Conservation (phyloP, 75 land plant genomes). For the Pinus taeda region DNA sequence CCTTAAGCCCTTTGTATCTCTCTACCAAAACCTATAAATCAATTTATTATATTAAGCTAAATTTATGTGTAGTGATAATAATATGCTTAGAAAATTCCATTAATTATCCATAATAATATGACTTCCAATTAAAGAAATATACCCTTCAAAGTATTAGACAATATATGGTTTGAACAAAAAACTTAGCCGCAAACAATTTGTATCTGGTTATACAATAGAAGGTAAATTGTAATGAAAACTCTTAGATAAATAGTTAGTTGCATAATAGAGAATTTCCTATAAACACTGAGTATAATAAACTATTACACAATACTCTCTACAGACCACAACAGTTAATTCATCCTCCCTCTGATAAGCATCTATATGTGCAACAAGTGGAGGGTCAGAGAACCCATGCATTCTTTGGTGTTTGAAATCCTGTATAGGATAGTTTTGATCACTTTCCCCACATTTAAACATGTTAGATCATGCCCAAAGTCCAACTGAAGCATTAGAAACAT, state of each 20-base stretch:
- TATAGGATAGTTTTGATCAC: slow-evolving; percentile 12
- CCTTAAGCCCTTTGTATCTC: too few species aligned
- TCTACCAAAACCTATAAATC: neutral
- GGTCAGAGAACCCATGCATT: slow-evolving; percentile 29
- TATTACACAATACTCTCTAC: neutral
- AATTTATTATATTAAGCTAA: neutral
- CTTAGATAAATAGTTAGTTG: neutral
- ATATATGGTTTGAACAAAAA: neutral
- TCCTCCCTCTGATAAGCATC: slow-evolving; percentile 79
- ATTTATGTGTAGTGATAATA: neutral
- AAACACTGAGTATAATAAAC: neutral
- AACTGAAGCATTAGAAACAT: neutral
- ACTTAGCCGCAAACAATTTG: neutral
- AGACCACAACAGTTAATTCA: slow-evolving; percentile 85
- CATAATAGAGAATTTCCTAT: neutral
- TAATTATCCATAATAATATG: neutral
- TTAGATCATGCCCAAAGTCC: neutral
- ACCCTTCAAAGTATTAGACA: neutral
- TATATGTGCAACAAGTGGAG: slow-evolving; percentile 32
- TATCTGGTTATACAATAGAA: neutral
- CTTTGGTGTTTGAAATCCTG: slow-evolving; percentile 27
- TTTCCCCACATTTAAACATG: slow-evolving; percentile 15
- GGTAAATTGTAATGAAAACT: neutral
- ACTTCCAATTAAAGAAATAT: neutral
- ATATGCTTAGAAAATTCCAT: neutral